Percentiles rank a stretch among this genome's conserved stretches.
These are phyloP conservation scores for Striga asiatica DNA, from an alignment of 257 asterid species.

Conservation along the genomic window DNA sequence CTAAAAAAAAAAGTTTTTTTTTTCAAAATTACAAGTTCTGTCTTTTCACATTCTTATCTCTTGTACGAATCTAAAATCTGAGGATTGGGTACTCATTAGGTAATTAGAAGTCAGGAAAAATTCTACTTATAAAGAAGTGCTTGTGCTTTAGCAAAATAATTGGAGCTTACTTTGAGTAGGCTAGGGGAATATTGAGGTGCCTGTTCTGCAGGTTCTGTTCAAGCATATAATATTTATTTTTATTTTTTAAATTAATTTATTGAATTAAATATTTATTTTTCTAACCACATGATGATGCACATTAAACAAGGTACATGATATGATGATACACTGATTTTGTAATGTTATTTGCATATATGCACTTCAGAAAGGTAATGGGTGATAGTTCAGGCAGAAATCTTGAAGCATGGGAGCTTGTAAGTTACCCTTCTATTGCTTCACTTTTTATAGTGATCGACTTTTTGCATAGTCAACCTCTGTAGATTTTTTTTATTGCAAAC, in stretches of 20 bases:
- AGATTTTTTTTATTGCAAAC: too few species aligned
- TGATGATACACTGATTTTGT: too few species aligned
- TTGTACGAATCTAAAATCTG: too few species aligned
- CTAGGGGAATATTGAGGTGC: neutral
- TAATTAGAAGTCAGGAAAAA: too few species aligned
- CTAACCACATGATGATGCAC: neutral
- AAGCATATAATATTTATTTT: neutral
- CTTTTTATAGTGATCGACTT: neutral
- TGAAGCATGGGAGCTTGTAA: conserved; percentile 88
- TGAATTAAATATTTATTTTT: too few species aligned
- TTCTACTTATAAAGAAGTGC: too few species aligned
- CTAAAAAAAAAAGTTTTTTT: too few species aligned
- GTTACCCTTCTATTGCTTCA: conserved; percentile 10
- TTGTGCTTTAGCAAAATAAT: neutral
- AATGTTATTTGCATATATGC: conserved; percentile 14
- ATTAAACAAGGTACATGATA: neutral
- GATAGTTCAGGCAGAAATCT: conserved; percentile 27
- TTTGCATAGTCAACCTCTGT: neutral
- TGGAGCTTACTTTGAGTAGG: neutral
- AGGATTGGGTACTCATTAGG: too few species aligned
- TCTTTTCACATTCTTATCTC: too few species aligned
- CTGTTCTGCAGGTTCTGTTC: neutral
- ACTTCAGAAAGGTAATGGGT: conserved; percentile 41
- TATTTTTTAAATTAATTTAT: too few species aligned
- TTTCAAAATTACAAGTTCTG: neutral